These are phyloP conservation scores for Pyrus pyrifolia DNA, from an alignment of 306 rosid genomes.

Conservation along the genomic window DNA sequence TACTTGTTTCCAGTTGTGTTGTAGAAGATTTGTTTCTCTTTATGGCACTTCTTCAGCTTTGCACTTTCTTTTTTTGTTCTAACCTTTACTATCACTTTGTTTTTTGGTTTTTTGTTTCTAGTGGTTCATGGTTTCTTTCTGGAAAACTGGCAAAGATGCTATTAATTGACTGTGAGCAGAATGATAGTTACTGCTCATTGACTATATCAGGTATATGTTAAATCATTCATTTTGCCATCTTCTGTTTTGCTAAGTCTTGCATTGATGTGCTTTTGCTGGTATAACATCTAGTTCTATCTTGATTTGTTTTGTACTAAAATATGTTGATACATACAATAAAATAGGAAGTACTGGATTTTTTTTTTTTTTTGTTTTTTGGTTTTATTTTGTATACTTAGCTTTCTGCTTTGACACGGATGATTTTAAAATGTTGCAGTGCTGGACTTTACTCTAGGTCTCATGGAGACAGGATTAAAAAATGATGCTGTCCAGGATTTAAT, in stretches of 20 bases:
- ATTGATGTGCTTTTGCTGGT: background rate
- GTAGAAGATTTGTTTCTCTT: background rate
- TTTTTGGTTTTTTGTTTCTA: constrained; percentile 14
- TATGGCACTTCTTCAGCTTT: background rate
- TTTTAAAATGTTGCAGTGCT: constrained; percentile 62
- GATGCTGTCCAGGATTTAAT: constrained; percentile 69
- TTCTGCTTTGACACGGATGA: constrained; percentile 14
- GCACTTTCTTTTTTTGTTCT: background rate
- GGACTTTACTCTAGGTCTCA: constrained; percentile 76
- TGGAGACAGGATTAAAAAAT: constrained; percentile 77
- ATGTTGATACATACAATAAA: background rate
- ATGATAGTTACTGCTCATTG: constrained; percentile 53
- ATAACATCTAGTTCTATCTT: background rate
- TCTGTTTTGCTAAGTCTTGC: background rate
- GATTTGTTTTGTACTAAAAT: background rate
- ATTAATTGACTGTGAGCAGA: constrained; percentile 73
- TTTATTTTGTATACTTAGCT: background rate
- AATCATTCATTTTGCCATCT: constrained; percentile 8
- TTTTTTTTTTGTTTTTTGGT: background rate
- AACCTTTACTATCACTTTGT: constrained; percentile 8
- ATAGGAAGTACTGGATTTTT: background rate
- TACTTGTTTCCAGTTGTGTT: background rate
- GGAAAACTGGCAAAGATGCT: constrained; percentile 79
- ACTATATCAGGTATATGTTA: constrained; percentile 52
- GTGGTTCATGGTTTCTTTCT: constrained; percentile 86